Evolutionary conservation across 345 rosid species (phyloP).

Genomic region (Eucalyptus coolabah): DNA sequence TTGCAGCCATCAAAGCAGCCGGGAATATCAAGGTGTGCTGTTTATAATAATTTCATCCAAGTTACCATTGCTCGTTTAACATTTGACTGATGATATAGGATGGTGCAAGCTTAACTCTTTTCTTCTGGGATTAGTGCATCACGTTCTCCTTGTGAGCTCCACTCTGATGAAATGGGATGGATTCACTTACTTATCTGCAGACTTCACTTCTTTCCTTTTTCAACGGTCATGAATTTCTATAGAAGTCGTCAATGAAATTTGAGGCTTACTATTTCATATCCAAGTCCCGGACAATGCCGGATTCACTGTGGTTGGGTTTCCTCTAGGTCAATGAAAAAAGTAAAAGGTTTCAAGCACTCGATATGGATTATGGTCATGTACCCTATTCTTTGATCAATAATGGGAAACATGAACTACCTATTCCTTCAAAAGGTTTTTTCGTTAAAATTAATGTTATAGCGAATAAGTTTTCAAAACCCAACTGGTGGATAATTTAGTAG

Average conservation of each 20-base stretch:
- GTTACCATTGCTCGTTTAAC: background rate
- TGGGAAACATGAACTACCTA: no score
- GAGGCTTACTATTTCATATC: background rate
- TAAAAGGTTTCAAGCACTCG: no score
- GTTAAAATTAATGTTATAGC: no score
- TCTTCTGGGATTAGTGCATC: background rate
- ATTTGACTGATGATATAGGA: background rate
- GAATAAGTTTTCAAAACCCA: no score
- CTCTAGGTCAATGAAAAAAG: no score
- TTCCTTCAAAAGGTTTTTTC: no score
- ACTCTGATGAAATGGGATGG: background rate
- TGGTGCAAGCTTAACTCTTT: background rate
- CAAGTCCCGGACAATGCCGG: background rate
- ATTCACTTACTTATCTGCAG: background rate
- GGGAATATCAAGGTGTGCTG: background rate
- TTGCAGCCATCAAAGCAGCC: background rate
- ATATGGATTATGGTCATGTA: background rate
- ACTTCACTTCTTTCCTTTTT: no score
- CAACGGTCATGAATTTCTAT: background rate
- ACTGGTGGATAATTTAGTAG: no score
- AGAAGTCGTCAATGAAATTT: background rate
- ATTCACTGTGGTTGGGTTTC: background rate
- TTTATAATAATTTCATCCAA: background rate
- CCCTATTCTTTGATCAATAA: no score
- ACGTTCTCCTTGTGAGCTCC: background rate